Percentiles rank a stretch among this genome's conserved stretches.
Evolutionary conservation across 2,329 filamentous ascomycete genomes (phyloP).

Genomic region (Botrytis hyacinthi): DNA sequence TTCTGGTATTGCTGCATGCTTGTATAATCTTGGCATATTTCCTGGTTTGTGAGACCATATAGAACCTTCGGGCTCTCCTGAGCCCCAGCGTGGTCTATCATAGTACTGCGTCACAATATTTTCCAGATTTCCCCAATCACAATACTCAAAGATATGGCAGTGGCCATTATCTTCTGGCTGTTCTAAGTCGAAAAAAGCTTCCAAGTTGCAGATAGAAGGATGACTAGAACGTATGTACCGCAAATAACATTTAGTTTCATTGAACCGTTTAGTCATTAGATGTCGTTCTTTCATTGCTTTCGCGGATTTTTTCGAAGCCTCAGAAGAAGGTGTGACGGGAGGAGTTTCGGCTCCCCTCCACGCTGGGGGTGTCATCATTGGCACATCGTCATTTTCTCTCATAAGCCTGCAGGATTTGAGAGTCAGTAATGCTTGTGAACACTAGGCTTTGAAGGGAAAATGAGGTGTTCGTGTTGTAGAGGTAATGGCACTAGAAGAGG

Average conservation of each 20-base stretch:
- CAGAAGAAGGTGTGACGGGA: not conserved
- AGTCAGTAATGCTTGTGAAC: not conserved
- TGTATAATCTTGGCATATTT: not conserved
- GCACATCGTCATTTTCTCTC: not conserved
- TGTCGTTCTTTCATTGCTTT: not conserved
- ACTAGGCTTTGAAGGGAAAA: not conserved
- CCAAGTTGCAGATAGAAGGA: not conserved
- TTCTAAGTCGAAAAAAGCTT: conserved; percentile 5
- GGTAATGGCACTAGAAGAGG: not conserved
- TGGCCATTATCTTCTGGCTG: not conserved
- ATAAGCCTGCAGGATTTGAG: not conserved
- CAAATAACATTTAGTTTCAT: conserved; percentile 14
- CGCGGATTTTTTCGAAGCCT: not conserved
- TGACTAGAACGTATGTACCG: conserved; percentile 1
- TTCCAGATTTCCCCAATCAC: not conserved
- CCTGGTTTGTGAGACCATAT: not conserved
- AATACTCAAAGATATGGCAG: conserved; percentile 11
- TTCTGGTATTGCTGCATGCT: conserved; percentile 11
- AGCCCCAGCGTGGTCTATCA: not conserved
- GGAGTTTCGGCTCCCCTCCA: not conserved
- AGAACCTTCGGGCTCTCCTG: too few relatives aligned
- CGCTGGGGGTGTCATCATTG: not conserved
- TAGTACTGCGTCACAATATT: not conserved
- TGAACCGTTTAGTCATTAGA: not conserved
- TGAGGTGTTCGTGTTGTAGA: not conserved